Base-by-base conservation (phyloP, 208 protist species). In the Trypanosoma melophagium region DNA sequence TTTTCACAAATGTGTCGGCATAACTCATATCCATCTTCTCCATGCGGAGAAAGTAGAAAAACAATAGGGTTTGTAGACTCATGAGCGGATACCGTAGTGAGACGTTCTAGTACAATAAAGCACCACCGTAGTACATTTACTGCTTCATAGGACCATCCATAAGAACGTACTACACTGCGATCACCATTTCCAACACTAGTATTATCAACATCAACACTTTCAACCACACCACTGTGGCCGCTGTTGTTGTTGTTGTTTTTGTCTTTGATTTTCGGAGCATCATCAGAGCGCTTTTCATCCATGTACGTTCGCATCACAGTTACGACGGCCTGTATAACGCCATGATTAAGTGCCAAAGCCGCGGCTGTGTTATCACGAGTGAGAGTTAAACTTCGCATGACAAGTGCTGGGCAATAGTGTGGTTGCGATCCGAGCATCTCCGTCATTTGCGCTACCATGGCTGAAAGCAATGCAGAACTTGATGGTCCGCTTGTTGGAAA, bases 371-470 rank as follows among this genome's bases (percentile, higher is more conserved):
- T 71, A 10, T 76, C 74, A 44, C 83, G 61, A 17, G 79, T 62
- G 55, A 75, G 73, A 16, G 78, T 77, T n/a, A 95, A 56, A 14
- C 81, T 84, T 28, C 76, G 76, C 19, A 92, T 74, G 25, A 92
- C 59, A 51, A 85, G 69, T 7, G 75, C 71, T 7, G 90, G 81
- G 67, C 84, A 84, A 63, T 93, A 95, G 21, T 80, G 61, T 7
- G 86, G 90, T 47, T 88, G 73, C 14, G 59, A 63, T 21, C 75
- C 66, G 53, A 95, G 56, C 8, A 91, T 67, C 24, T 87, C 80
- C 41, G 86, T 74, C n/a, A 94, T 70, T 70, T 90, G 84, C 28
- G 74, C 73, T 25, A 92, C 79, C 67, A 86, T 83, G 13, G 76
- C 81, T 40, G 78, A 72, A 16, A 73, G 71, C 13, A 60, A 54